Conservation (phyloP, 345 rosid genomes). For the Eutrema yunnanense region DNA sequence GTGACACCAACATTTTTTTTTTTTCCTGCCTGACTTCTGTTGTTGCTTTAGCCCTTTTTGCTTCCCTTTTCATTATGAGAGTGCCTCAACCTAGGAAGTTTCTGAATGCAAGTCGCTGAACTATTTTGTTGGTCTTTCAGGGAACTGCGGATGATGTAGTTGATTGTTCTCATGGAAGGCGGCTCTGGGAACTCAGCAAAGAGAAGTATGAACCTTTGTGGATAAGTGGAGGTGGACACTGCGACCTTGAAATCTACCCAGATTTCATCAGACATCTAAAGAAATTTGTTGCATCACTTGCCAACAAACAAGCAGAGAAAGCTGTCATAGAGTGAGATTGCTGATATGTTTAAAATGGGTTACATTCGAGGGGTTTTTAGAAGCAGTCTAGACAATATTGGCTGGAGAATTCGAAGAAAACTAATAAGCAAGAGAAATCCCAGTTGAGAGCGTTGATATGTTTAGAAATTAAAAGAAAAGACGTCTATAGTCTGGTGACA, state of each 20-base stretch:
- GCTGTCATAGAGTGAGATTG: no score
- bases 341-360: no score
- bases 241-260: constrained; percentile 86
- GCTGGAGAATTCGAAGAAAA: constrained; percentile 40
- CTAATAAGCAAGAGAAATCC: constrained; percentile 35
- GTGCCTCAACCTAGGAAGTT: background rate
- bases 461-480: constrained; percentile 39
- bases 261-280: constrained; percentile 76
- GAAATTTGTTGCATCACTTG: constrained; percentile 57
- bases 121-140: constrained; percentile 32
- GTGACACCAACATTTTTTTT: constrained; percentile 11
- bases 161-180: constrained; percentile 76
- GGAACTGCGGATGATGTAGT: constrained; percentile 90
- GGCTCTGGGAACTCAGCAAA: no score
- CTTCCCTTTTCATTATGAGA: no score
- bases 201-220: no score
- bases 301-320: constrained; percentile 30
- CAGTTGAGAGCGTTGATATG: constrained; percentile 41
- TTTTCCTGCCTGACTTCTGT: no score
- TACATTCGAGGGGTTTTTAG: constrained; percentile 31
- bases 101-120: no score
- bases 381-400: constrained; percentile 23
- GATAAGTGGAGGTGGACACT: no score
- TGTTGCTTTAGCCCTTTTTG: no score
- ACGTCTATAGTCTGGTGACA: constrained; percentile 53